Percentiles rank a stretch among this genome's conserved stretches.
phyloP scores from a whole-genome alignment of 2,329 filamentous ascomycete species.

The Talaromyces islandicus region DNA sequence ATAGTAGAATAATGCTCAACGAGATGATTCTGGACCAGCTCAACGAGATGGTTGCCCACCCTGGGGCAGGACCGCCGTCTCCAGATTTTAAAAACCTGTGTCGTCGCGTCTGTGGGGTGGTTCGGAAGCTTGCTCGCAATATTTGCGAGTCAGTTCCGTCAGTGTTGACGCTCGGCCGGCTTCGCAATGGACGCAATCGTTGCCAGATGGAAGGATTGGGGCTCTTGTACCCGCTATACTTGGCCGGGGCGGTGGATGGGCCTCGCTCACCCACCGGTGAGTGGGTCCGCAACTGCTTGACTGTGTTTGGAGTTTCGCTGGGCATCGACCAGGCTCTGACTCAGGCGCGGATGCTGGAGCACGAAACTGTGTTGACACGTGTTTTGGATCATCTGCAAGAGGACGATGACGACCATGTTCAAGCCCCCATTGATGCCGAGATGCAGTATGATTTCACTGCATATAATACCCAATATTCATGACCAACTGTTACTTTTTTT shows the following conservation, averaged over 20 bases:
- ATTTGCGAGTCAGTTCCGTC: conserved; percentile 34
- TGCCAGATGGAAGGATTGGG: conserved; percentile 27
- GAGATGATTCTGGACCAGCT: conserved; percentile 40
- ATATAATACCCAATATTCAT: background rate
- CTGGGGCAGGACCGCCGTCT: conserved; percentile 17
- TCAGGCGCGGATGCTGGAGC: conserved; percentile 25
- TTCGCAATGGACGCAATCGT: conserved; percentile 10
- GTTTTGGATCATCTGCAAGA: background rate
- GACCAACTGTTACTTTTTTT: background rate
- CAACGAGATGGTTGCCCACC: conserved; percentile 18
- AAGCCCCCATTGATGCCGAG: background rate
- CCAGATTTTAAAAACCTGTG: conserved; percentile 26
- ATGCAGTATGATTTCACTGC: background rate
- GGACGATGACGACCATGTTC: background rate
- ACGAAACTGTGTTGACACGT: background rate
- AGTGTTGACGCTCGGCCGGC: conserved; percentile 22
- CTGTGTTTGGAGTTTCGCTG: conserved; percentile 28
- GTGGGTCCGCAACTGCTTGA: conserved; percentile 28
- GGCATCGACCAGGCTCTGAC: conserved; percentile 34
- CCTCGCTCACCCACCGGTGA: conserved; percentile 19
- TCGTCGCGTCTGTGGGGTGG: conserved; percentile 21
- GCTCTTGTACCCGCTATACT: conserved; percentile 33
- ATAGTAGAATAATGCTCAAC: conserved; percentile 50
- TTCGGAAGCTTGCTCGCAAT: conserved; percentile 25
- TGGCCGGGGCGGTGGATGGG: conserved; percentile 28